Percentiles rank a stretch among this genome's conserved stretches.
Conservation (phyloP, 2,329 filamentous ascomycete genomes). For the Colletotrichum sojae region DNA sequence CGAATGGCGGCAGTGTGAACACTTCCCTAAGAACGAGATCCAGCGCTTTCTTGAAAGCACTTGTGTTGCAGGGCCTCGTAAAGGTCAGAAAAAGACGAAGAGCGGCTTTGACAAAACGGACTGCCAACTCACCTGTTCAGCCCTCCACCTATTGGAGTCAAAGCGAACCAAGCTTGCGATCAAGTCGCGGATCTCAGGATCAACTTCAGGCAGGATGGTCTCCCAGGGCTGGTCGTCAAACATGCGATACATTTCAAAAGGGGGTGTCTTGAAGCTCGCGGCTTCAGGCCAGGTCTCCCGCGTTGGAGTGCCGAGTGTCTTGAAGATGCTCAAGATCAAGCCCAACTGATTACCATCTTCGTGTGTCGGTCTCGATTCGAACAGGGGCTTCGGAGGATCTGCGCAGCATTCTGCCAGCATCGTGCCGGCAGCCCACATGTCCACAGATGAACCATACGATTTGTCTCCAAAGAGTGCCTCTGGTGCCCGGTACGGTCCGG, state of each 20-base stretch:
- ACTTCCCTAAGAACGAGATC: background rate
- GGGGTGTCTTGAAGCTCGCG: slow-evolving; percentile 74
- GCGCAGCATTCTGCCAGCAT: slow-evolving; percentile 83
- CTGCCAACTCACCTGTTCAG: slow-evolving; percentile 59
- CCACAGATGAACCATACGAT: slow-evolving; percentile 79
- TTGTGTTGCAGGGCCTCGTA: slow-evolving; percentile 36
- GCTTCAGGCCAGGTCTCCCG: slow-evolving; percentile 88
- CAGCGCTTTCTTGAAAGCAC: slow-evolving; percentile 2
- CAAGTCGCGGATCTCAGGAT: slow-evolving; percentile 73
- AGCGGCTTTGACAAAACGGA: background rate
- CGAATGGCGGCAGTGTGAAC: background rate
- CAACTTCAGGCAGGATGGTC: slow-evolving; percentile 74
- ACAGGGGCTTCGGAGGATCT: slow-evolving; percentile 73
- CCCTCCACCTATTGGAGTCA: slow-evolving; percentile 78
- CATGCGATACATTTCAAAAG: slow-evolving; percentile 90
- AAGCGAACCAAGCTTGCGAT: slow-evolving; percentile 79
- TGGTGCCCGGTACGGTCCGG: slow-evolving; percentile 89
- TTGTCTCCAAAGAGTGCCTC: slow-evolving; percentile 90
- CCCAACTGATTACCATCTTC: slow-evolving; percentile 94
- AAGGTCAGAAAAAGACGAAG: slow-evolving; percentile 6
- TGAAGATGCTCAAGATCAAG: slow-evolving; percentile 92
- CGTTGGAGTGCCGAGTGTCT: slow-evolving; percentile 89
- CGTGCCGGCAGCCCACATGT: slow-evolving; percentile 91
- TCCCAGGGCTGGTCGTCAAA: slow-evolving; percentile 80
- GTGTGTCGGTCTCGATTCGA: slow-evolving; percentile 79